Conservation (phyloP, 331 rosid species). For the Erythrophleum ivorense region DNA sequence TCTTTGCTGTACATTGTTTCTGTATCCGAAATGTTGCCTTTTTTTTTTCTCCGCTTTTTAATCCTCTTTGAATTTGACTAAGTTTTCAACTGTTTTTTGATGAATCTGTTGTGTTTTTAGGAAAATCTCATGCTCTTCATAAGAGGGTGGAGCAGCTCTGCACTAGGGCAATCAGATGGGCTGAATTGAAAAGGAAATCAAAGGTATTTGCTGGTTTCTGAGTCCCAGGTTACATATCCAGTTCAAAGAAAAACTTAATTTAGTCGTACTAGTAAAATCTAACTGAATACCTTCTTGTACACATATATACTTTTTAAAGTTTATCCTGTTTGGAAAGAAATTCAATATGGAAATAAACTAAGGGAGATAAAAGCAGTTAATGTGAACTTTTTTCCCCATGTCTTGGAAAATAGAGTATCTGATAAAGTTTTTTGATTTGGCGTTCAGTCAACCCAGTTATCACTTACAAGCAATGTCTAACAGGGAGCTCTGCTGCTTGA, state of each 20-base stretch:
- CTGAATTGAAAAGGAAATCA: conserved; percentile 79
- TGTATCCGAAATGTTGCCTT: neutral
- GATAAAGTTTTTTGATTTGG: neutral
- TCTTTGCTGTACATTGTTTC: neutral
- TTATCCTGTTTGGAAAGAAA: neutral
- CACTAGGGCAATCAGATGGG: conserved; percentile 94
- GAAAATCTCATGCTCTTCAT: conserved; percentile 97
- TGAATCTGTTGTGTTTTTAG: conserved; percentile 51
- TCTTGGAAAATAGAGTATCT: neutral
- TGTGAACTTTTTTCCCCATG: neutral
- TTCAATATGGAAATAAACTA: neutral
- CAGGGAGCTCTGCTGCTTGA: neutral
- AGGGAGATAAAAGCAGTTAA: conserved; percentile 20
- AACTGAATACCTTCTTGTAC: neutral
- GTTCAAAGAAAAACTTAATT: conserved; percentile 28
- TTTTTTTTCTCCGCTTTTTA: neutral
- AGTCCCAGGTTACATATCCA: neutral
- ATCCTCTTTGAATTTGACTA: neutral
- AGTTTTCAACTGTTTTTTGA: conserved; percentile 7
- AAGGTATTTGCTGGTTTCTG: conserved; percentile 60
- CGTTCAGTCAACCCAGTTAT: neutral
- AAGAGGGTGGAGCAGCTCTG: conserved; percentile 96
- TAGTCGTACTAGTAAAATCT: conserved; percentile 4
- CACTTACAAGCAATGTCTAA: conserved; percentile 1
- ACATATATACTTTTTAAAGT: neutral